Evolutionary conservation across 768 basidiomycete species (phyloP).

Genomic region (Hemileccinum rubropunctum): DNA sequence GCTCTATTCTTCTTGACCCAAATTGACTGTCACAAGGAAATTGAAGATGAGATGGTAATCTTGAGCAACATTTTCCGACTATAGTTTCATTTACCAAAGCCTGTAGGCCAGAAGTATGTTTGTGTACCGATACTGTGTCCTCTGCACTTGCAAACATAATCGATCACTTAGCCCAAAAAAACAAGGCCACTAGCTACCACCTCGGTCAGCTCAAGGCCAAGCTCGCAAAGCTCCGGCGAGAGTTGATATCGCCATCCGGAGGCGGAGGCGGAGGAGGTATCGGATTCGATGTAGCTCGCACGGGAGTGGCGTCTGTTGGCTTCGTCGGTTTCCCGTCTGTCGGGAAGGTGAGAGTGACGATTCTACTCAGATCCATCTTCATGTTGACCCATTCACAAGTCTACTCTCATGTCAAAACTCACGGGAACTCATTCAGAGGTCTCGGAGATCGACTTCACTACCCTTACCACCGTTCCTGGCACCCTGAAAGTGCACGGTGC

Average conservation of each 20-base stretch:
- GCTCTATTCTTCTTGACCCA: slow-evolving; percentile 8
- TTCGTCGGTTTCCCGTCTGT: slow-evolving; percentile 94
- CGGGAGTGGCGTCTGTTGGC: slow-evolving; percentile 95
- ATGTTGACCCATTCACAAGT: slow-evolving; percentile 44
- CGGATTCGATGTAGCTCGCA: slow-evolving; percentile 98
- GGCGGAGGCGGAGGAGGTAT: slow-evolving; percentile 88
- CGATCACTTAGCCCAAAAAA: slow-evolving; percentile 75
- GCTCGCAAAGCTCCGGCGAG: slow-evolving; percentile 93
- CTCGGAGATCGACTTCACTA: slow-evolving; percentile 96
- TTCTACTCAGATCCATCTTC: slow-evolving; percentile 3
- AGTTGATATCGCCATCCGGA: slow-evolving; percentile 77
- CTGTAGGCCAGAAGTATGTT: slow-evolving; percentile 75
- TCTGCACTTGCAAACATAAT: slow-evolving; percentile 8
- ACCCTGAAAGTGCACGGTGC: slow-evolving; percentile 94
- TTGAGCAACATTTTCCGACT: slow-evolving; percentile 9
- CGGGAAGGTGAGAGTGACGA: slow-evolving; percentile 61
- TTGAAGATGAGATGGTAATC: slow-evolving; percentile 96
- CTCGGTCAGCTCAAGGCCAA: slow-evolving; percentile 97
- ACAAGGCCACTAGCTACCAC: slow-evolving; percentile 95
- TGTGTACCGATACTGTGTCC: slow-evolving; percentile 11
- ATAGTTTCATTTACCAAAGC: slow-evolving; percentile 27
- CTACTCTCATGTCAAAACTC: slow-evolving; percentile 91
- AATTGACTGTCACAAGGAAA: slow-evolving; percentile 52
- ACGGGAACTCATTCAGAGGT: slow-evolving; percentile 97
- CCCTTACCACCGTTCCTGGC: slow-evolving; percentile 92